Evolutionary conservation across 208 protist genomes (phyloP), one percentile per base, ranked within the genome.

Genomic region (Trypanosoma vivax): DNA sequence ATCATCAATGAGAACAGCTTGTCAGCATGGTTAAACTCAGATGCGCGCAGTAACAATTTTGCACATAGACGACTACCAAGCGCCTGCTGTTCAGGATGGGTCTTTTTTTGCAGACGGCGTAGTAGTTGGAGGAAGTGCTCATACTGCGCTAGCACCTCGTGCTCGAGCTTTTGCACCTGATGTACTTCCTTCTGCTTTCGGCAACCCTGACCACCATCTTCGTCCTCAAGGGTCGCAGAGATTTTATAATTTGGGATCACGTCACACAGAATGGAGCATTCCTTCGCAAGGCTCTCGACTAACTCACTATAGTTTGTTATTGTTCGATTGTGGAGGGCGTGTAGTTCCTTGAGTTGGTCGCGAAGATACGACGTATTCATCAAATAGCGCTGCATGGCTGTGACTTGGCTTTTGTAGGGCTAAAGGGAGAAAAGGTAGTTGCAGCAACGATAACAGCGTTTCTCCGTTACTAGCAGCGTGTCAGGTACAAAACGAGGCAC

Each of bases 281-380:
- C 83, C 66, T 86, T 69, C 38, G 79, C 86, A 27, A 95, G 76
- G 60, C 85, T 91, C 51, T 84, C 55, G 24, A 95, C 88, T 2
- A 95, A 70, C 53, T 86, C 71, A 24, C 81, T 82, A 63, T 95
- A 95, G 50, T 95, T 76, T 23, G 42, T 62, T 23, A 90, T 71
- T 1, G 79, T 83, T 41, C 73, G 68, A 37, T 89, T 92, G 63
- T 95, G 88, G 28, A 95, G 70, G 3, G 48, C 30, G 50, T 95
- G 74, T 39, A 95, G 65, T 37, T 70, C 65, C 68, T 88, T 89
- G 19, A 95, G 53, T 34, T 76, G 67, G 53, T 76, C 77, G 67
- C 92, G 83, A 33, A 95, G 61, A 59, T 92, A 95, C 56, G 80
- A 87, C 77, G 83, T 95, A 50, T 95, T 95, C 88, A 95, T 95